Percentiles rank a stretch among this genome's conserved stretches.
These are phyloP conservation scores for Trypanosoma mega DNA, from an alignment of 208 protist genomes.

Conservation along the genomic window DNA sequence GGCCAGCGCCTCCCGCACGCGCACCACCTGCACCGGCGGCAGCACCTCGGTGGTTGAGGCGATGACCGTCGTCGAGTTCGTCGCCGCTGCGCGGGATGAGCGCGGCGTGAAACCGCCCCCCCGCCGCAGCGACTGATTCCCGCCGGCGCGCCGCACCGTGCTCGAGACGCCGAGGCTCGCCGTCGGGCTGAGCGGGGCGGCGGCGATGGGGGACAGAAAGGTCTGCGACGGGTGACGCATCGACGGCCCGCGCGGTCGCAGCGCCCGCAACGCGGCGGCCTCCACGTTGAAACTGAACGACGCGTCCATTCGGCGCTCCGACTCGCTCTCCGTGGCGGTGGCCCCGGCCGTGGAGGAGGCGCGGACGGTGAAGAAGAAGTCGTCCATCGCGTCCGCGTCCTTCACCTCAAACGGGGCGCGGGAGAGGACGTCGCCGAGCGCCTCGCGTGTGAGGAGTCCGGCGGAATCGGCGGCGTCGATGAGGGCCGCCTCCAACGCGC, in stretches of 20 bases:
- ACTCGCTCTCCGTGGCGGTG: conserved; percentile 13
- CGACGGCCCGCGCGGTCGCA: background rate
- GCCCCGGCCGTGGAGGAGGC: conserved; percentile 29
- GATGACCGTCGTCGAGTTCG: background rate
- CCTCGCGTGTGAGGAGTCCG: conserved; percentile 39
- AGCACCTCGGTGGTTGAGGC: background rate
- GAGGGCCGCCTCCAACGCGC: conserved; percentile 38
- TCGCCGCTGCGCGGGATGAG: conserved; percentile 2
- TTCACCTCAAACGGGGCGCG: conserved; percentile 58
- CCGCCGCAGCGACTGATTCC: background rate
- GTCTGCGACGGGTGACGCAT: background rate
- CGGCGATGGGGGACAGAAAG: background rate
- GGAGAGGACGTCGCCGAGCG: conserved; percentile 31
- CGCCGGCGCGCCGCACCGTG: background rate
- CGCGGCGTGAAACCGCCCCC: background rate
- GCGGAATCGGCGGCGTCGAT: conserved; percentile 39
- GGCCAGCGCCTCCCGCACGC: conserved; percentile 49
- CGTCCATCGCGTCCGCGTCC: conserved; percentile 27
- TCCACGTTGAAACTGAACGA: conserved; percentile 13
- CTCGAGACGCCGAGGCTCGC: background rate
- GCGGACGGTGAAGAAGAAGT: conserved; percentile 26
- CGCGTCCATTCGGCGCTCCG: background rate
- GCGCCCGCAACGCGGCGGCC: no score
- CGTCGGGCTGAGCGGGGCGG: background rate
- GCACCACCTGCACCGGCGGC: conserved; percentile 26